These are phyloP conservation scores for Lotmaria passim DNA, from an alignment of 208 protist species.

Conservation along the genomic window DNA sequence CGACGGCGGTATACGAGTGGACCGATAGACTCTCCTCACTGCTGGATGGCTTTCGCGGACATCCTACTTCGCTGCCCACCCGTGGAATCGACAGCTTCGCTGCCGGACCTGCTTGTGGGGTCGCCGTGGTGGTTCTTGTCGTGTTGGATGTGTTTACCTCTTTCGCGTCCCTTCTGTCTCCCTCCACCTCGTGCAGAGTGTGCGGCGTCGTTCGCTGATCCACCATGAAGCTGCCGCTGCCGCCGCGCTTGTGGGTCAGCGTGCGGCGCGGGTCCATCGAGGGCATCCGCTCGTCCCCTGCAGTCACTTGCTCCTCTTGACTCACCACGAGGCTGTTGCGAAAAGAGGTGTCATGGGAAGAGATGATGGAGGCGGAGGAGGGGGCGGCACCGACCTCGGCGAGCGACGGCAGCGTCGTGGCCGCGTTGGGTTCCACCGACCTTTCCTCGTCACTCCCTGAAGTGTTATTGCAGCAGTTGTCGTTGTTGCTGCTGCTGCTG, in stretches of 20 bases:
- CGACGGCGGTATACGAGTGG: not conserved
- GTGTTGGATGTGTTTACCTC: no score
- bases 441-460: not conserved
- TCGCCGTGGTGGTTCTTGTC: no score
- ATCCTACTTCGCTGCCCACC: no score
- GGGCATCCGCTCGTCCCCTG: not conserved
- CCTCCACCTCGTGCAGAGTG: no score
- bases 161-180: no score
- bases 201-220: no score
- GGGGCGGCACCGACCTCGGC: not conserved
- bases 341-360: slow-evolving; percentile 27
- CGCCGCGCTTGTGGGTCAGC: not conserved
- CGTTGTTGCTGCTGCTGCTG: not conserved
- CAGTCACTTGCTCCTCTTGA: not conserved
- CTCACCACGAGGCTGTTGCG: slow-evolving; percentile 23
- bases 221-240: not conserved
- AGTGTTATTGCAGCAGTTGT: not conserved
- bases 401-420: not conserved
- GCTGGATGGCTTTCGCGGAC: not conserved
- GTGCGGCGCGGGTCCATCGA: not conserved
- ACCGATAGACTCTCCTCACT: not conserved
- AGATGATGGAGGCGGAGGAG: slow-evolving; percentile 34
- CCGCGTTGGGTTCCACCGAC: not conserved
- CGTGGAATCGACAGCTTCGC: no score
- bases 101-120: no score